phyloP scores from a whole-genome alignment of 306 rosid genomes.

The Vigna radiata region DNA sequence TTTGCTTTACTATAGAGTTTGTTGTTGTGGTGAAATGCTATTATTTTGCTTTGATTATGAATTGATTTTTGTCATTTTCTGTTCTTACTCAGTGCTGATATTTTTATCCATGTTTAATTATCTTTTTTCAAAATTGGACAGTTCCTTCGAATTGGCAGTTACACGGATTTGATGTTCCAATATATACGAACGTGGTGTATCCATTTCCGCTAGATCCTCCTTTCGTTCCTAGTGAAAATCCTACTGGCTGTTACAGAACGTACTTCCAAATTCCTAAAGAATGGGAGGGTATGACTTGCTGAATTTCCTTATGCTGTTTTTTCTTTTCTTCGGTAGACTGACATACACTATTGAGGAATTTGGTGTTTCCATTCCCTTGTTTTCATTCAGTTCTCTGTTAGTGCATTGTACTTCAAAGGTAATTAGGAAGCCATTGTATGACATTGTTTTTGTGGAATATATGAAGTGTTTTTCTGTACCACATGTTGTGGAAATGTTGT shows the following conservation, averaged over 20 bases:
- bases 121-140: constrained; percentile 55
- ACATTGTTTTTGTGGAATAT: neutral
- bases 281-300: constrained; percentile 76
- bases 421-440: constrained; percentile 3
- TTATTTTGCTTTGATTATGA: constrained; percentile 14
- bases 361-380: neutral
- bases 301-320: constrained; percentile 23
- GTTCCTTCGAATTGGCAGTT: constrained; percentile 99
- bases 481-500: constrained; percentile 9
- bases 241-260: constrained; percentile 93
- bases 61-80: neutral
- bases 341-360: constrained; percentile 15
- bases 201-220: constrained; percentile 95
- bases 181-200: constrained; percentile 75
- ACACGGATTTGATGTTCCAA: constrained; percentile 93
- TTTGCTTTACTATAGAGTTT: constrained; percentile 3
- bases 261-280: constrained; percentile 76
- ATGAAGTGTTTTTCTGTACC: constrained; percentile 12
- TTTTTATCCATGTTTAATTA: constrained; percentile 41
- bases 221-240: constrained; percentile 69
- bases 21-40: neutral
- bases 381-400: constrained; percentile 30
- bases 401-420: neutral
- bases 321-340: constrained; percentile 15
- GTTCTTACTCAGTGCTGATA: constrained; percentile 15